Base-by-base conservation (phyloP, 768 basidiomycete genomes). In the Suillus sp. region DNA sequence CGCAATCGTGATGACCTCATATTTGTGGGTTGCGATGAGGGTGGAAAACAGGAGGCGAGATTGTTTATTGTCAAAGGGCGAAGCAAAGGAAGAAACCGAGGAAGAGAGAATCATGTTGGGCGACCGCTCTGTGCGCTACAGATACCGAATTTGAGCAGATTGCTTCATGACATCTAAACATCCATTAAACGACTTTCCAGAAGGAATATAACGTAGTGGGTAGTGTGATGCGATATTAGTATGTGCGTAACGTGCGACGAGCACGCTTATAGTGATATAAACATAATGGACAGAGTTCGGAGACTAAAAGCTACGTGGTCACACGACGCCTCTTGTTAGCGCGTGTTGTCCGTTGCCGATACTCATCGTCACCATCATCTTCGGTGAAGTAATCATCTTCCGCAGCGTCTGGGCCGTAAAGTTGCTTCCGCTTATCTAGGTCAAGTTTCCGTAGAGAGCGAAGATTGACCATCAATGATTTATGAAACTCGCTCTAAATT, bases 401-500 rank as follows among this genome's bases (percentile, higher is more conserved):
- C 9, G 75, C 69, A 61, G 75, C 78, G 47, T 79, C 79, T 22
- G 75, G 73, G 3, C 79, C 78, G 58, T 81, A 80, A 37, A 79
- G 69, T 51, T 76, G 76, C 61, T 78, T 77, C 27, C 83, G 82
- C 65, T 83, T 81, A 55, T 83, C 81, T 56, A 78, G 76, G 68
- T 89, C 89, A 13, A 81, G 68, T 71, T 86, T 87, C 38, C 89
- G 88, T 63, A 92, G 72, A 34, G 80, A 77, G 20, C 87, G 84
- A 54, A 92, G 78, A 64, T 84, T 81, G n/a, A 75, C 61, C 11
- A 81, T 77, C 56, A 92, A 75, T 4, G 85, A 84, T 71, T 84
- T 90, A 68, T 88, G 79, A 68, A 92, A 92, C 34, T 90, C 88
- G 67, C 78, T 88, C 91, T 92, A 34, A 38, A 56, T 48, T 38